Evolutionary conservation across 495 filamentous ascomycete genomes (phyloP).

Genomic region (Xylaria longipes): DNA sequence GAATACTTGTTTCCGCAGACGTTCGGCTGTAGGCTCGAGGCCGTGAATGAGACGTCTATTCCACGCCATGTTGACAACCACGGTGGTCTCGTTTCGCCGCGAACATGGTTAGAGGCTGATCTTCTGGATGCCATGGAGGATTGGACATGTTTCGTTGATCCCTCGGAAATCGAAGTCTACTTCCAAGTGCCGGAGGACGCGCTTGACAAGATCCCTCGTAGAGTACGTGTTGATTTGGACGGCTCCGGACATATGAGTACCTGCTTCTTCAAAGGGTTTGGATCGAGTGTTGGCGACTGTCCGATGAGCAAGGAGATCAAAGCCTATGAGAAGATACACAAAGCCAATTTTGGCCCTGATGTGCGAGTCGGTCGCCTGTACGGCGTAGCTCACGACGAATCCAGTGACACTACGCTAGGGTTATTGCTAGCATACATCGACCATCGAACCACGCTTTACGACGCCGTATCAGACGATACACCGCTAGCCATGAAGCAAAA

Average conservation of each 20-base stretch:
- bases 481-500: constrained; percentile 7
- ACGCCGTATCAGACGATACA: neutral
- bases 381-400: neutral
- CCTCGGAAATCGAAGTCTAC: constrained; percentile 25
- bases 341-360: constrained; percentile 11
- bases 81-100: constrained; percentile 10
- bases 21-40: constrained; percentile 27
- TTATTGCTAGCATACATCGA: constrained; percentile 3
- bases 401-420: neutral
- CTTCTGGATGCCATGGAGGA: constrained; percentile 15
- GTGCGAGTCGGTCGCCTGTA: constrained; percentile 7
- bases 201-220: constrained; percentile 18
- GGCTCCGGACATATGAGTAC: constrained; percentile 22
- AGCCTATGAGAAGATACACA: constrained; percentile 16
- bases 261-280: constrained; percentile 29
- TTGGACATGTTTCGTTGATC: constrained; percentile 25
- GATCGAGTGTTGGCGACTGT: constrained; percentile 2
- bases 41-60: constrained; percentile 23
- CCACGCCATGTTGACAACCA: constrained; percentile 24
- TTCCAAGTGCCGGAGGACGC: constrained; percentile 23
- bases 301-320: constrained; percentile 33
- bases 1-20: constrained; percentile 31
- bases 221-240: constrained; percentile 27
- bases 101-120: neutral
- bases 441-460: neutral